These are phyloP conservation scores for Boletus reticulatus DNA, from an alignment of 768 basidiomycete species.

Conservation along the genomic window DNA sequence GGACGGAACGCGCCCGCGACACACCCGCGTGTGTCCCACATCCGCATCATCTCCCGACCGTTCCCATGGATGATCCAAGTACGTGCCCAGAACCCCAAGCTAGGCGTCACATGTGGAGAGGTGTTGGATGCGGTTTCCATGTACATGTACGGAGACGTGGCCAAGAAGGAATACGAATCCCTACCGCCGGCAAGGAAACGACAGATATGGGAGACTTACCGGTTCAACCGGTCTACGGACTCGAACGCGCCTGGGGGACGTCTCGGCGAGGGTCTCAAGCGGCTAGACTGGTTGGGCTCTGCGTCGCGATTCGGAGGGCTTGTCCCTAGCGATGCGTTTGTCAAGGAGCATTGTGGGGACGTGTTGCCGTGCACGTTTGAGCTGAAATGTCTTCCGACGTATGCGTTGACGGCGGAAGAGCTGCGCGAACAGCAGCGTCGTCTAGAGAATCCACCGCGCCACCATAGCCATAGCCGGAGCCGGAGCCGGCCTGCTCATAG, in stretches of 20 bases:
- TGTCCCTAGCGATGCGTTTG: conserved; percentile 39
- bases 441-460: conserved; percentile 17
- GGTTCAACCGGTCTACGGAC: conserved; percentile 62
- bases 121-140: conserved; percentile 54
- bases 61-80: conserved; percentile 59
- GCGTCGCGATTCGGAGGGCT: conserved; percentile 67
- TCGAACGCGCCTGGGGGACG: conserved; percentile 67
- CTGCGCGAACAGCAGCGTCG: conserved; percentile 45
- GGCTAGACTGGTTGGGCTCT: conserved; percentile 64
- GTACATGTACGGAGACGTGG: conserved; percentile 49
- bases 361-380: conserved; percentile 59
- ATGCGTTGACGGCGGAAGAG: conserved; percentile 51
- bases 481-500: conserved; percentile 19
- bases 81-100: conserved; percentile 39
- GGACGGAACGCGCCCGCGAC: conserved; percentile 68
- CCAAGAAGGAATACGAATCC: conserved; percentile 50
- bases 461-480: conserved; percentile 22
- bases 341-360: conserved; percentile 45
- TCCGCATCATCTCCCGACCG: conserved; percentile 51
- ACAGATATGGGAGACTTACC: conserved; percentile 51
- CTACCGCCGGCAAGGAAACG: conserved; percentile 37
- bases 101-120: conserved; percentile 68
- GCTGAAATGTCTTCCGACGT: conserved; percentile 47
- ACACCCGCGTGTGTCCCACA: conserved; percentile 52
- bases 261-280: conserved; percentile 59